Evolutionary conservation across 2,329 filamentous ascomycete species (phyloP).

Genomic region (Fusarium chuoi): DNA sequence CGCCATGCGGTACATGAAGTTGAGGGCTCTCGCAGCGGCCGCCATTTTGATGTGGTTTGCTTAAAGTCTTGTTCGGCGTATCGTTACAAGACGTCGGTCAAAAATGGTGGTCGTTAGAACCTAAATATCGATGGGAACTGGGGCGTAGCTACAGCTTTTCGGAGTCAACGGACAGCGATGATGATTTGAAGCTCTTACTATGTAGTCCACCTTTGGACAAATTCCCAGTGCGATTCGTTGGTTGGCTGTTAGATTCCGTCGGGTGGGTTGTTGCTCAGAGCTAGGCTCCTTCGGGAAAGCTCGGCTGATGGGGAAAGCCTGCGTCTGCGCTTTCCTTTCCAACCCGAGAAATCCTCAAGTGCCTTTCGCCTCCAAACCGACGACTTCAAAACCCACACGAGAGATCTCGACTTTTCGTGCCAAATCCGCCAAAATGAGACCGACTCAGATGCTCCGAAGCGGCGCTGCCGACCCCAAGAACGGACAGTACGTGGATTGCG

Average conservation of each 20-base stretch:
- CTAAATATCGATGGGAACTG: constrained; percentile 14
- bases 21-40: constrained; percentile 67
- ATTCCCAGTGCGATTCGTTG: constrained; percentile 36
- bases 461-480: constrained; percentile 49
- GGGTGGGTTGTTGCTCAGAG: constrained; percentile 30
- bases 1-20: constrained; percentile 72
- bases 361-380: constrained; percentile 41
- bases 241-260: constrained; percentile 23
- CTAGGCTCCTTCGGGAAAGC: constrained; percentile 51
- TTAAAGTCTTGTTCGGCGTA: constrained; percentile 8
- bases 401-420: constrained; percentile 35
- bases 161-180: constrained; percentile 41
- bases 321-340: constrained; percentile 42
- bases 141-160: constrained; percentile 40
- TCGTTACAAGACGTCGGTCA: neutral
- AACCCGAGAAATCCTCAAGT: constrained; percentile 44
- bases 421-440: constrained; percentile 52
- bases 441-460: constrained; percentile 52
- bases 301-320: constrained; percentile 46
- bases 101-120: constrained; percentile 1
- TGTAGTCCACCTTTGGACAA: constrained; percentile 22
- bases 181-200: constrained; percentile 42
- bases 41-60: constrained; percentile 56
- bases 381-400: constrained; percentile 33
- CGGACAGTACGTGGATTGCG: constrained; percentile 49